These are phyloP conservation scores for Erysimum pusillum DNA, from an alignment of 441 rosid species.

Conservation along the genomic window DNA sequence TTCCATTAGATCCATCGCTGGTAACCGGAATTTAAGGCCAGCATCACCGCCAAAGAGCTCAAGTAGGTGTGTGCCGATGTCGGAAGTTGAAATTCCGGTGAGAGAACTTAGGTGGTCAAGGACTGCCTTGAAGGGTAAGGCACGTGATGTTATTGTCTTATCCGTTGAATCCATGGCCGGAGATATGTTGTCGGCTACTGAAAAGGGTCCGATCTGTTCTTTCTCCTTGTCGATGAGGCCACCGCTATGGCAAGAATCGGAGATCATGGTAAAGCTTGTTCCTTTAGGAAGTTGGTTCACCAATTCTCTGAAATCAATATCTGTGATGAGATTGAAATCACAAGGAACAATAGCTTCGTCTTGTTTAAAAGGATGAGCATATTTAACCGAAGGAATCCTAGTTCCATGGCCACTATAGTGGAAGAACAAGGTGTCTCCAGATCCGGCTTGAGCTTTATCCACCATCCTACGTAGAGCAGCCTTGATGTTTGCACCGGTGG, in stretches of 20 bases:
- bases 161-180: conserved; percentile 37
- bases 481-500: conserved; percentile 85
- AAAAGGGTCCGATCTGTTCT: conserved; percentile 79
- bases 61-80: conserved; percentile 65
- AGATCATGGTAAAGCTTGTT: conserved; percentile 75
- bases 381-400: conserved; percentile 90
- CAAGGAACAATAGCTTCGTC: conserved; percentile 96
- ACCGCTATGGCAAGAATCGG: conserved; percentile 94
- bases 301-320: conserved; percentile 86
- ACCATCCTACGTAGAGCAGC: conserved; percentile 62
- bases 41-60: conserved; percentile 61
- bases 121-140: conserved; percentile 45
- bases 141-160: conserved; percentile 36
- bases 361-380: conserved; percentile 78
- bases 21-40: conserved; percentile 57
- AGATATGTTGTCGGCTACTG: conserved; percentile 53
- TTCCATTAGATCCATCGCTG: conserved; percentile 42
- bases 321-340: conserved; percentile 96
- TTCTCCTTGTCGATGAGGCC: conserved; percentile 90
- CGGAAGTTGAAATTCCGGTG: conserved; percentile 55
- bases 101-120: conserved; percentile 48
- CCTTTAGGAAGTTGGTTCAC: conserved; percentile 80
- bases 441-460: conserved; percentile 56
- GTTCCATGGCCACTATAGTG: conserved; percentile 97
- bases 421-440: conserved; percentile 66